Conservation (phyloP, 148 eudicot species). For the Vaccinium corymbosum region DNA sequence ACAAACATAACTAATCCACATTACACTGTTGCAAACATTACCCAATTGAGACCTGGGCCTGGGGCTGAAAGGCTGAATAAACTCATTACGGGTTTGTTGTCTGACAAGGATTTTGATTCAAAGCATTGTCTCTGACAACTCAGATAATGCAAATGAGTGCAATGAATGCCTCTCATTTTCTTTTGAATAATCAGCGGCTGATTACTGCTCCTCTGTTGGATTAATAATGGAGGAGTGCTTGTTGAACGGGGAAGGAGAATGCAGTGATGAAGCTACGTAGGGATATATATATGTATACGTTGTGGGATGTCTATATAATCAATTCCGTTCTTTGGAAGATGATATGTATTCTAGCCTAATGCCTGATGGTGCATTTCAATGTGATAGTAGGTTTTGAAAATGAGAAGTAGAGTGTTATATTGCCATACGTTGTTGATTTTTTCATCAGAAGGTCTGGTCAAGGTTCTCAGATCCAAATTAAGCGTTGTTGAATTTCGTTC, state of each 20-base stretch:
- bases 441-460: not conserved
- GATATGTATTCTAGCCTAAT: conserved; percentile 12
- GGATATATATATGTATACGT: not conserved
- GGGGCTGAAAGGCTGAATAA: conserved; percentile 52
- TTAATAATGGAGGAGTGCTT: conserved; percentile 3
- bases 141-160: conserved; percentile 5
- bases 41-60: conserved; percentile 47
- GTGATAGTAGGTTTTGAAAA: not conserved
- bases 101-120: conserved; percentile 41
- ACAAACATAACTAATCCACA: conserved; percentile 17
- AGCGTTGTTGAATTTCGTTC: not conserved
- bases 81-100: conserved; percentile 46
- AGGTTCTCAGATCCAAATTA: not conserved
- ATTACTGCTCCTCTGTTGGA: not conserved
- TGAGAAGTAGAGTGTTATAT: not conserved
- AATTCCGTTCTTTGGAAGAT: not conserved
- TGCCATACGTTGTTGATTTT: not conserved
- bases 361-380: not conserved
- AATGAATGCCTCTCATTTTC: not conserved
- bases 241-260: not conserved
- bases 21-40: conserved; percentile 29
- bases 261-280: not conserved
- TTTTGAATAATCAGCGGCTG: not conserved
- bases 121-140: conserved; percentile 46
- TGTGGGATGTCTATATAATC: not conserved